Conservation (phyloP, 164 flowering plant species). For the Vitis amurensis region DNA sequence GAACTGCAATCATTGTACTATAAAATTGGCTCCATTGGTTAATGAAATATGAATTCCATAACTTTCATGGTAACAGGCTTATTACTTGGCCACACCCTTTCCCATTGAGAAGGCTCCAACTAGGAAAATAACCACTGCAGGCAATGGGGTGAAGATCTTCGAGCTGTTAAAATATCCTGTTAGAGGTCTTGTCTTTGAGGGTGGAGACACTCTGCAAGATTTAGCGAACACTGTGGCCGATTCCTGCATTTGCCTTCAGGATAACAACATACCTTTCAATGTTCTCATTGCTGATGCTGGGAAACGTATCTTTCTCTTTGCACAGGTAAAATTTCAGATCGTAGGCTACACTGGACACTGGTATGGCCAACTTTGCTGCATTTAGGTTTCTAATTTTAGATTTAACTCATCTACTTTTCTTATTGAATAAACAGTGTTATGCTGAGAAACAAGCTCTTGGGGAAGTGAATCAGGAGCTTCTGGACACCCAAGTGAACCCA, state of each 20-base stretch:
- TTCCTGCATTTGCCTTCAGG: conserved; percentile 61
- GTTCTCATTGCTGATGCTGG: conserved; percentile 65
- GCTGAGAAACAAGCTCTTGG: conserved; percentile 83
- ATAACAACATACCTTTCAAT: conserved; percentile 66
- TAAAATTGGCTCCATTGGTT: not conserved
- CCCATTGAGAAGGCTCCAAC: conserved; percentile 69
- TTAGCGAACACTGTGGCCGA: conserved; percentile 47
- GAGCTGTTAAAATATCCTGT: conserved; percentile 56
- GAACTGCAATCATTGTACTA: not conserved
- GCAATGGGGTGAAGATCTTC: conserved; percentile 41
- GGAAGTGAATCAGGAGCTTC: conserved; percentile 59
- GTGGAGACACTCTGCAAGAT: conserved; percentile 41
- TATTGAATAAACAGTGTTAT: conserved; percentile 47
- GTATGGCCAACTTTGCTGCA: too few relatives aligned
- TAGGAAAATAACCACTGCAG: conserved; percentile 32
- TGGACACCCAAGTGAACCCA: conserved; percentile 75
- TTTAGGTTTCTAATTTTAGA: too few relatives aligned
- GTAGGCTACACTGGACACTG: too few relatives aligned
- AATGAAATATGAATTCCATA: not conserved
- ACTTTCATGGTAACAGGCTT: conserved; percentile 38
- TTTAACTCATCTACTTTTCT: not conserved
- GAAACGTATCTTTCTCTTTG: conserved; percentile 52
- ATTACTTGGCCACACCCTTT: conserved; percentile 56
- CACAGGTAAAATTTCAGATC: conserved; percentile 42
- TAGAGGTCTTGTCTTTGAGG: conserved; percentile 63